phyloP scores from a whole-genome alignment of 192 early-diverging fungal species.

The Rhizophagus sp. region DNA sequence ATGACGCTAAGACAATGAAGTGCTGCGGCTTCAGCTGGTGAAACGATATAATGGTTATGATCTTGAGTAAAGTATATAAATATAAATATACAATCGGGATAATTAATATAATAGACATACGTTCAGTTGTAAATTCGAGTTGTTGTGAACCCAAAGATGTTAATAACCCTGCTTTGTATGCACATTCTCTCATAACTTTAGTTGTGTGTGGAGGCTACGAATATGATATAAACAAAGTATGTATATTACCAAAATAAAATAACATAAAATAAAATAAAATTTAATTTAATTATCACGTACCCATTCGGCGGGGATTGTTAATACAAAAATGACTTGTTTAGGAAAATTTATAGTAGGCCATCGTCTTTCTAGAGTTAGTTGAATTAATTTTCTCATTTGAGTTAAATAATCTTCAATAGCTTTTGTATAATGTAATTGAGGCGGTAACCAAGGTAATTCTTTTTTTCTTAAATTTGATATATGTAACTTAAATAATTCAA shows the following conservation, averaged over 20 bases:
- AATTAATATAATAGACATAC: not conserved
- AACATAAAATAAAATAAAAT: too few relatives aligned
- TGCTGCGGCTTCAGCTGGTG: conserved; percentile 5
- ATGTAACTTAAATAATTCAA: conserved; percentile 31
- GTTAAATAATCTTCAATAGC: conserved; percentile 22
- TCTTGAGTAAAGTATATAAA: too few relatives aligned
- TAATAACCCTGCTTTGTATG: not conserved
- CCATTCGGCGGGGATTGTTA: conserved; percentile 19
- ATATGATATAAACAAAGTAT: too few relatives aligned
- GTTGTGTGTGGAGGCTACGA: conserved; percentile 5
- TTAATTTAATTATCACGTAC: not conserved
- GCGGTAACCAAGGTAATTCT: conserved; percentile 21
- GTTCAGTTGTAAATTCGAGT: conserved; percentile 13
- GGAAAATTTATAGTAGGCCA: conserved; percentile 13
- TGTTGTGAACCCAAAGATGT: not conserved
- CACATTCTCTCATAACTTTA: conserved; percentile 14
- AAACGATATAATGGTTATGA: too few relatives aligned
- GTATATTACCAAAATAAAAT: too few relatives aligned
- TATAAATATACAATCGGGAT: too few relatives aligned
- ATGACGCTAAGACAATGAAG: not conserved
- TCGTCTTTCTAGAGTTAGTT: not conserved
- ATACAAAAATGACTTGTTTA: conserved; percentile 1
- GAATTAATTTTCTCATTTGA: not conserved
- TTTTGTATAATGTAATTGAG: not conserved
- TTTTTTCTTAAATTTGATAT: not conserved